Evolutionary conservation across 139 green algal species (phyloP).

Genomic region (Chlamydomonas urium): DNA sequence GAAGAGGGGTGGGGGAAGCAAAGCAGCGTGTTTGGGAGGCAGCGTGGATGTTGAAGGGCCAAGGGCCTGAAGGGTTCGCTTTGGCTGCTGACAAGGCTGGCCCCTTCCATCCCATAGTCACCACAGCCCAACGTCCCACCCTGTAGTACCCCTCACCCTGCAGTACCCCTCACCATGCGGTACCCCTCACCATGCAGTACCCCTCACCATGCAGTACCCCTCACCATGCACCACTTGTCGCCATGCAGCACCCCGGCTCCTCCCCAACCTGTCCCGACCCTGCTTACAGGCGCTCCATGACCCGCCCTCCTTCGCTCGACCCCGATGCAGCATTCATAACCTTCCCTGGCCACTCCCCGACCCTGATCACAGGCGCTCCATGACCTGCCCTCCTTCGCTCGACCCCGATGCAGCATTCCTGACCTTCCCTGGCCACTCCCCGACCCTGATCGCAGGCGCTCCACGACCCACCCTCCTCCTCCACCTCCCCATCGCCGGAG

Average conservation of each 20-base stretch:
- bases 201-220: background rate
- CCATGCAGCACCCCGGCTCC: too few species aligned
- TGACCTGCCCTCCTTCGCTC: slow-evolving; percentile 9
- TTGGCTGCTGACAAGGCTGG: slow-evolving; percentile 1
- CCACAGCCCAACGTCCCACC: background rate
- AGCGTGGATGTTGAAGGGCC: slow-evolving; percentile 50
- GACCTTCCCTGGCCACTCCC: too few species aligned
- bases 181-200: background rate
- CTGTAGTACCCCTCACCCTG: background rate
- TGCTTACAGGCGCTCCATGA: slow-evolving; percentile 14
- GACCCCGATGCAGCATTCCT: too few species aligned
- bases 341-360: too few species aligned
- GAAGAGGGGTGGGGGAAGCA: too few species aligned
- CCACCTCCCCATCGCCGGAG: too few species aligned
- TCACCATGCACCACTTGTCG: background rate
- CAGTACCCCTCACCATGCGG: background rate
- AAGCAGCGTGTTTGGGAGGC: too few species aligned
- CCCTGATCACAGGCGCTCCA: slow-evolving; percentile 10
- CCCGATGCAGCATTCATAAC: too few species aligned
- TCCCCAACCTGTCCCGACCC: background rate
- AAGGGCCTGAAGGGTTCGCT: slow-evolving; percentile 14
- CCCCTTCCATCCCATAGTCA: too few species aligned
- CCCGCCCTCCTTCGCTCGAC: slow-evolving; percentile 10
- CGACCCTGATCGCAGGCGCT: slow-evolving; percentile 10
- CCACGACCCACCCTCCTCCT: slow-evolving; percentile 7